Conservation (phyloP, 2,329 filamentous ascomycete genomes). For the Verticillium longisporum region DNA sequence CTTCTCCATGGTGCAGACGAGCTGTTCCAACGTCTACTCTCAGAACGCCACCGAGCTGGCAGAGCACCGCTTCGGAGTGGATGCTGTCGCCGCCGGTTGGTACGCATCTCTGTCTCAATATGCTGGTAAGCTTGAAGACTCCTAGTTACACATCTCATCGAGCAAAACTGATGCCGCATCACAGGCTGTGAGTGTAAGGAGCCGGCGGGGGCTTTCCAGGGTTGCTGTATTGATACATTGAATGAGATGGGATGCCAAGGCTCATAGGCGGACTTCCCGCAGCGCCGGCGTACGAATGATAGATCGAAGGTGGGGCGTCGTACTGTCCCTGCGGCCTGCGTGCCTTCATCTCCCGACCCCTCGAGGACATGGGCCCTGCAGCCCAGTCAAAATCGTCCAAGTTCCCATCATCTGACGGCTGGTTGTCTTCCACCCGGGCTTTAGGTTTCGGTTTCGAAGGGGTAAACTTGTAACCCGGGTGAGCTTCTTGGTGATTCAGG, state of each 20-base stretch:
- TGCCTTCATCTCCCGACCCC: slow-evolving; percentile 20
- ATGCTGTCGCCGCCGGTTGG: slow-evolving; percentile 45
- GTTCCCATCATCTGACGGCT: slow-evolving; percentile 35
- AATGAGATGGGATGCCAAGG: slow-evolving; percentile 9
- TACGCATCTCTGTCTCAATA: slow-evolving; percentile 46
- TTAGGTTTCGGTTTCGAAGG: slow-evolving; percentile 62
- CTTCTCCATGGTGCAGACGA: slow-evolving; percentile 48
- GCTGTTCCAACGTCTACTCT: slow-evolving; percentile 39
- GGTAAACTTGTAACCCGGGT: slow-evolving; percentile 91
- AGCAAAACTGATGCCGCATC: not conserved
- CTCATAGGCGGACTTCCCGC: slow-evolving; percentile 7
- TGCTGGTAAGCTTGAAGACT: slow-evolving; percentile 10
- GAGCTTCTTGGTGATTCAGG: slow-evolving; percentile 75
- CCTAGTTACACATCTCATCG: not conserved
- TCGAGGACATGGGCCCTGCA: slow-evolving; percentile 19
- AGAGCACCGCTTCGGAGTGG: slow-evolving; percentile 44
- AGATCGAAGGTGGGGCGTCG: slow-evolving; percentile 13
- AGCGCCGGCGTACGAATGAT: slow-evolving; percentile 6
- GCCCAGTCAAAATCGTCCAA: slow-evolving; percentile 39
- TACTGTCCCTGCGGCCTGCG: slow-evolving; percentile 18
- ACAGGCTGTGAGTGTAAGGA: slow-evolving; percentile 26
- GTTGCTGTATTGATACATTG: slow-evolving; percentile 26
- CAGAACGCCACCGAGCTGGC: slow-evolving; percentile 51
- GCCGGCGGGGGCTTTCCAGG: slow-evolving; percentile 28
- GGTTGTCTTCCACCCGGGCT: slow-evolving; percentile 20